A percentile compares a stretch with the other conserved stretches of the same genome.
These are phyloP conservation scores for Rubia peregrina DNA, from an alignment of 305 asterid genomes.

Conservation along the genomic window DNA sequence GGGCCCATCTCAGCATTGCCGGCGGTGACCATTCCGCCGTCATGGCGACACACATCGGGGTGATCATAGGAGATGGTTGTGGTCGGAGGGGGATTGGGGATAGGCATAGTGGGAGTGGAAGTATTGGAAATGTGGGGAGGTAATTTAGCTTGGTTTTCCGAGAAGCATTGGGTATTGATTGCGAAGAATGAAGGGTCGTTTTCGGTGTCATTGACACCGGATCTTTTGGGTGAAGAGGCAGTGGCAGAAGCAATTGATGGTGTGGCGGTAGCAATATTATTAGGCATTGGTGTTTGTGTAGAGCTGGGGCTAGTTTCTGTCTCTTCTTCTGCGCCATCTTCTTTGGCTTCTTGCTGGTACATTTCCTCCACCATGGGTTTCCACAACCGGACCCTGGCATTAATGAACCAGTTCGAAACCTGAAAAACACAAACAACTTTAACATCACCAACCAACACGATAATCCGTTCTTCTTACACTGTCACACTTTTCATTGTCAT, in stretches of 20 bases:
- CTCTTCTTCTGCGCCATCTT: slow-evolving; percentile 28
- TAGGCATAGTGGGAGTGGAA: slow-evolving; percentile 19
- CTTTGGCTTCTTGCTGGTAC: slow-evolving; percentile 94
- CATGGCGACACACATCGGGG: slow-evolving; percentile 8
- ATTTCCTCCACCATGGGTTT: slow-evolving; percentile 99
- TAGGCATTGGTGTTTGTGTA: slow-evolving; percentile 56
- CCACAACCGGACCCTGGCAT: slow-evolving; percentile 99
- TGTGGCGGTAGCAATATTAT: slow-evolving; percentile 24
- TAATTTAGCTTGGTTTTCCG: slow-evolving; percentile 39
- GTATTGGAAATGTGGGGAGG: slow-evolving; percentile 12
- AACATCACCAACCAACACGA: not conserved
- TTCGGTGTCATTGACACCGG: slow-evolving; percentile 44
- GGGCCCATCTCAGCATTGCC: slow-evolving; percentile 34
- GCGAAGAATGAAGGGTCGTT: slow-evolving; percentile 52
- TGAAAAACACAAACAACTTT: slow-evolving; percentile 23
- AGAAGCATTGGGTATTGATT: slow-evolving; percentile 40
- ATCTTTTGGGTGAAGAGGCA: slow-evolving; percentile 29
- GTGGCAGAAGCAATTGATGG: slow-evolving; percentile 25
- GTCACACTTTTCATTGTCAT: not conserved
- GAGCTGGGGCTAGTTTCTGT: slow-evolving; percentile 20
- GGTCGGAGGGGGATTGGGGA: slow-evolving; percentile 15
- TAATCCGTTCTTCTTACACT: too few relatives aligned
- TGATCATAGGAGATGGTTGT: slow-evolving; percentile 8
- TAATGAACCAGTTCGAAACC: slow-evolving; percentile 99
- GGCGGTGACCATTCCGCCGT: not conserved